Base-by-base conservation (phyloP, 179 eudicot genomes). In the Nepenthes alata region DNA sequence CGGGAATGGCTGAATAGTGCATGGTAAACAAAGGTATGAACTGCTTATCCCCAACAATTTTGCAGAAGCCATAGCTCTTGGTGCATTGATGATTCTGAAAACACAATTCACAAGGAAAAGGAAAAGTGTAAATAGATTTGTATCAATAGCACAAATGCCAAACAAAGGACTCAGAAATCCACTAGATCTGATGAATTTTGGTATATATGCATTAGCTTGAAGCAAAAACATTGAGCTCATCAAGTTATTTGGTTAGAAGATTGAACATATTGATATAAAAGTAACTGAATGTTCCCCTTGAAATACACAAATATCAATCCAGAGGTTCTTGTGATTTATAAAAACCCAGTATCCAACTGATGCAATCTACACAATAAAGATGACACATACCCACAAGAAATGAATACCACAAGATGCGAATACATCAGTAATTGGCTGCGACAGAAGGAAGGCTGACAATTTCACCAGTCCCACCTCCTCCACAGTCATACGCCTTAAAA, bases 1-100 rank as follows among this genome's bases (percentile, higher is more conserved):
- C 59, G 14, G 97, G 97, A 67, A 80, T 67, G 41, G 91, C 85
- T 16, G 72, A 67, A 73, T 77, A 82, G 67, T 83, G 72, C 47
- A 91, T 62, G 2, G 77, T 52, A 62, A 88, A 81, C 68, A 79
- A 37, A 25, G 95, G 87, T 25, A 78, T 66, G 55, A 57, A 67
- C 77, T 77, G 74, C 68, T 64, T 70, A 55, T 70, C 71, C 68
- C 80, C 86, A 16, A 44, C 74, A 35, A 88, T 65, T 65, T 64
- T 70, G 81, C 96, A 84, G 34, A 74, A 44, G 35, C 96, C 91
- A 45, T 73, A 59, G 2, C 61, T 70, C 49, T 36, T 47, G 59
- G 7, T 57, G 54, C 13, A 51, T 16, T 37, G 47, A 64, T 58
- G 70, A 70, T 69, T 77, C 97, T 91, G 91, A 50, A 72, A 58